These are phyloP conservation scores for Halenospora varia DNA, from an alignment of 495 filamentous ascomycete species.

Conservation along the genomic window DNA sequence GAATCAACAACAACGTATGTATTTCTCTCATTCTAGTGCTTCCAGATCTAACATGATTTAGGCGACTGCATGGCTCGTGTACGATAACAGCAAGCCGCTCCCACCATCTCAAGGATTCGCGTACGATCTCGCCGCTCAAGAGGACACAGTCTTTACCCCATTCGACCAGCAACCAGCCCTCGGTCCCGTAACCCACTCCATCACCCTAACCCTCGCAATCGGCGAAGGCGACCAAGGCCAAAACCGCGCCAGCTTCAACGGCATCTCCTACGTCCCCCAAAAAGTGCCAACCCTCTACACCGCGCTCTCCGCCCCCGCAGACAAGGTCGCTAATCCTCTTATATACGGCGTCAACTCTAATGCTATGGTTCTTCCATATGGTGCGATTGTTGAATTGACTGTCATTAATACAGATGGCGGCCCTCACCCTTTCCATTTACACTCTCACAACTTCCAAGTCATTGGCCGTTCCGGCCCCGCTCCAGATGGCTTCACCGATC, in stretches of 20 bases:
- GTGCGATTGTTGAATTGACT: slow-evolving; percentile 69
- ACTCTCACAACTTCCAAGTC: slow-evolving; percentile 82
- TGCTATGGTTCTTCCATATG: slow-evolving; percentile 59
- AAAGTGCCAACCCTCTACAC: slow-evolving; percentile 77
- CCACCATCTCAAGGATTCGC: slow-evolving; percentile 43
- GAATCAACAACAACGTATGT: slow-evolving; percentile 1
- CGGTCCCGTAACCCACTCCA: neutral
- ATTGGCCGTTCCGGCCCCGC: slow-evolving; percentile 39
- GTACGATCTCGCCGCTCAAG: neutral
- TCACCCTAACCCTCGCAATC: neutral
- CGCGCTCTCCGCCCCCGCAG: slow-evolving; percentile 57
- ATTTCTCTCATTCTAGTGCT: neutral
- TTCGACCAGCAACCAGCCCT: neutral
- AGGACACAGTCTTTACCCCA: neutral
- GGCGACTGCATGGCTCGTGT: slow-evolving; percentile 20
- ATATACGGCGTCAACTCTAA: slow-evolving; percentile 73
- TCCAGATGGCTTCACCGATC: neutral
- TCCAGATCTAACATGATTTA: neutral
- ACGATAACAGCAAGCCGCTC: slow-evolving; percentile 50
- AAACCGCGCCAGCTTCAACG: neutral
- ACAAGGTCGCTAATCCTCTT: slow-evolving; percentile 41
- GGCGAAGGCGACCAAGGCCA: neutral
- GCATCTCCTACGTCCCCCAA: slow-evolving; percentile 38
- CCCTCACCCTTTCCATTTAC: slow-evolving; percentile 48
- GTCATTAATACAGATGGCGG: slow-evolving; percentile 75